Base-by-base conservation (phyloP, 768 basidiomycete species). In the Gloeopeniophorella convolvens region DNA sequence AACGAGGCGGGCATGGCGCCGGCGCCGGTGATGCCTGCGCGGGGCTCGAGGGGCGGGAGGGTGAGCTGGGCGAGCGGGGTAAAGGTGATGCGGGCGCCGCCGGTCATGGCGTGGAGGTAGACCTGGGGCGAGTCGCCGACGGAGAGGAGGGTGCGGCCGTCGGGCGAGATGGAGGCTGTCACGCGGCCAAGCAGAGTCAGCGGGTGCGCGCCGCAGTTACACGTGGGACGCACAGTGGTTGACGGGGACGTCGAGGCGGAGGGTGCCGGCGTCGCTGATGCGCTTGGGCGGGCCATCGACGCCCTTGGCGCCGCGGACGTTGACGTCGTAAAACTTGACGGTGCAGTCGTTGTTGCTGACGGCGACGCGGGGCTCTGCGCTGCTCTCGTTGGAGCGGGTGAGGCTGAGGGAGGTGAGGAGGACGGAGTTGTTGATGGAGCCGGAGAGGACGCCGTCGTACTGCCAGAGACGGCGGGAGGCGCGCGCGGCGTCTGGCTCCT, bases 101-200 rank as follows among this genome's bases (percentile, higher is more conserved):
- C 84, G 2, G 79, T 76, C 52, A 94, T 75, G 46, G 82, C 79
- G 61, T 92, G 87, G 12, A 97, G 75, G 62, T 82, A 86, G 10
- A 94, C 82, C 50, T 89, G 83, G 36, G 83, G 80, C 9, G 91
- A 92, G 63, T 97, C 93, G 20, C 94, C 93, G 0, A 94, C 93
- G 3, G 85, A 90, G 1, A 96, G 78, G 12, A 97, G 75, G 0
- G 85, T 91, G 37, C 80, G 78, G 1, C 91, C 86, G 60, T 95
- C 89, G 0, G 90, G 91, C 0, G 91, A 92, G 59, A 97, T 78
- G 8, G 92, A 92, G 4, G 89, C 90, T 94, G 59, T 46, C 36
- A 34, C 40, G 54, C 16, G 33, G 34, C 48, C 34, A 45, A 56
- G 42, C 57, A 34, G 27, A 45, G 42, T 48, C 13, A 35, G 13